Conservation (phyloP, 2,329 filamentous ascomycete genomes). For the Penicillium sp. region DNA sequence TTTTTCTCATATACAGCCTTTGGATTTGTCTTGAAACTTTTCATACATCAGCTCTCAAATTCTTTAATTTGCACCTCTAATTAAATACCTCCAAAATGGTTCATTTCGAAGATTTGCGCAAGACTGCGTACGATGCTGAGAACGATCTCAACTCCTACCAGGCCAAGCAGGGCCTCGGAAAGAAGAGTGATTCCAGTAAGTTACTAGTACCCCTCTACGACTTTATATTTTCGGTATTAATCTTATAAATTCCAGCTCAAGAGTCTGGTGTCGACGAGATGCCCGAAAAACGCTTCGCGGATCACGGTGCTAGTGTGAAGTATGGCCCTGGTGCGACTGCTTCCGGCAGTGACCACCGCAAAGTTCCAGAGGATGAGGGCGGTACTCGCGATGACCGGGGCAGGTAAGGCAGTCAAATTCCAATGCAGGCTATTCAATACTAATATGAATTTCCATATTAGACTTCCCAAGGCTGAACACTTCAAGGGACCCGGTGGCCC, state of each 20-base stretch:
- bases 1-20: too few relatives aligned
- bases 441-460: constrained; percentile 13
- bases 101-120: constrained; percentile 24
- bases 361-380: constrained; percentile 44
- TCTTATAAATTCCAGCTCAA: constrained; percentile 24
- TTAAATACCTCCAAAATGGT: neutral
- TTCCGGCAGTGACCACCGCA: constrained; percentile 39
- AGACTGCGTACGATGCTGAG: constrained; percentile 36
- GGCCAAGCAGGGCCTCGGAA: constrained; percentile 40
- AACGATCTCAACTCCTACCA: constrained; percentile 42
- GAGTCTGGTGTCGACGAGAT: constrained; percentile 46
- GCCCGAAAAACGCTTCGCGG: constrained; percentile 39
- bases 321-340: constrained; percentile 37
- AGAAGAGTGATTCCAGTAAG: constrained; percentile 42
- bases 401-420: constrained; percentile 25
- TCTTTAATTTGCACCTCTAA: neutral
- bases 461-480: constrained; percentile 36
- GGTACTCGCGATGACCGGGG: constrained; percentile 39
- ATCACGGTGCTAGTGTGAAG: constrained; percentile 31
- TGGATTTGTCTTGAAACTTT: too few relatives aligned
- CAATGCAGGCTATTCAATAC: neutral
- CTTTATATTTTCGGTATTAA: neutral
- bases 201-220: neutral
- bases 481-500: constrained; percentile 39
- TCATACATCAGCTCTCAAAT: too few relatives aligned